phyloP scores from a whole-genome alignment of 495 filamentous ascomycete species.

The Penicillium odoratum region DNA sequence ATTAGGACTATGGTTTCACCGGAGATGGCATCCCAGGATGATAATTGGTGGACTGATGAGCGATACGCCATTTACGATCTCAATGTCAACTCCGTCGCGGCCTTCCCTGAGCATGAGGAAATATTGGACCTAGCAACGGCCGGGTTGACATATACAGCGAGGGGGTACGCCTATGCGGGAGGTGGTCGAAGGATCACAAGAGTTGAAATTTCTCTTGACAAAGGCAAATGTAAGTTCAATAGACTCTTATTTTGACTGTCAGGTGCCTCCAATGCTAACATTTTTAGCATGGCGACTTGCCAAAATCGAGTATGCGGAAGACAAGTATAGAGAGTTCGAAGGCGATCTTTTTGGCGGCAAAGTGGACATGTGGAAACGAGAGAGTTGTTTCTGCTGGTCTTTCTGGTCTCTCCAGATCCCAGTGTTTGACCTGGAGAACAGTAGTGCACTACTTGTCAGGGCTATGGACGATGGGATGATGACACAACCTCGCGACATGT shows the following conservation, averaged over 20 bases:
- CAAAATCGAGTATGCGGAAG: conserved; percentile 81
- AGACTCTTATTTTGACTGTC: neutral
- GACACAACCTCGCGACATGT: conserved; percentile 89
- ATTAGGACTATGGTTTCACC: conserved; percentile 74
- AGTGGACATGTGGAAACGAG: conserved; percentile 80
- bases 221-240: conserved; percentile 17
- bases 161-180: conserved; percentile 88
- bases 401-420: conserved; percentile 84
- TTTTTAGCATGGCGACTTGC: conserved; percentile 73
- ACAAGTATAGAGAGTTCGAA: conserved; percentile 72
- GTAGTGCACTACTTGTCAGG: conserved; percentile 76
- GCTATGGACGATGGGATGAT: conserved; percentile 93
- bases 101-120: conserved; percentile 82
- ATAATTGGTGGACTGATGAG: conserved; percentile 85
- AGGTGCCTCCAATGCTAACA: conserved; percentile 16
- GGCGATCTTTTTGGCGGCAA: conserved; percentile 73
- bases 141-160: conserved; percentile 59
- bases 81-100: conserved; percentile 82
- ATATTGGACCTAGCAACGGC: conserved; percentile 52
- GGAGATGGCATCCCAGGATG: conserved; percentile 73
- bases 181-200: conserved; percentile 84
- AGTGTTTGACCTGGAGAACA: conserved; percentile 57
- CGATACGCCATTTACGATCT: conserved; percentile 95
- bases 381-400: conserved; percentile 88
- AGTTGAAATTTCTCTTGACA: conserved; percentile 83